Base-by-base conservation (phyloP, 139 green algal genomes). In the Astrephomene gubernaculifera region DNA sequence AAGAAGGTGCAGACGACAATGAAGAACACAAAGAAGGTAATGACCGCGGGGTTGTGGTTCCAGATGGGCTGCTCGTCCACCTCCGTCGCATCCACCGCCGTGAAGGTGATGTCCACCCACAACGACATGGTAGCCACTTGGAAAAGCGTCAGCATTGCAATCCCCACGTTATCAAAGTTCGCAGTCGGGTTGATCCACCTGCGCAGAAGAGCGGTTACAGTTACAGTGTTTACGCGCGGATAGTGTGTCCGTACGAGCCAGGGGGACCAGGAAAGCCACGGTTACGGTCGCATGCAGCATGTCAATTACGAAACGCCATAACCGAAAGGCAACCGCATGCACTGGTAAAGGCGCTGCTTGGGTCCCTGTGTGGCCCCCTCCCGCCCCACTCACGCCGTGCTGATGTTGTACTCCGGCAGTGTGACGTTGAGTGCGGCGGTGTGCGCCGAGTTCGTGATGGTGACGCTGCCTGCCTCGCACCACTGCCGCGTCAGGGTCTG, bases 121-220 rank as follows among this genome's bases (percentile, higher is more conserved):
- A 85, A 44, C 57, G 80, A 71, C 61, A 89, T 21, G 0, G 79
- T 82, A 1, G 79, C 49, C 31, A 81, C 91, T 10, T 92, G 84
- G 71, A 96, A 94, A 4, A 96, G 89, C 17, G 88, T 89, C 76
- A 94, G 71, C 74, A 94, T 90, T 5, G 91, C 88, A 14, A 43
- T 49, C 1, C 72, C 70, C 71, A 96, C 92, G 76, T 93, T 93
- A 79, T 95, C 79, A 68, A 96, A 97, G 88, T 95, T 96, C 27
- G 90, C 87, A 14, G 90, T 57, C 9, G 71, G 82, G 44, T 91
- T 86, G 1, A 86, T 63, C 87, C 90, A 94, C 31, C 81, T 80
- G 68, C 45, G n/a, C 63, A 41, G 10, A 17, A 57, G 49, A 57
- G 12, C 49, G 49, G 14, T 25, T 17, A 57, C 49, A 17, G 49